Evolutionary conservation across 2,329 filamentous ascomycete species (phyloP).

Genomic region (Colletotrichum horii): DNA sequence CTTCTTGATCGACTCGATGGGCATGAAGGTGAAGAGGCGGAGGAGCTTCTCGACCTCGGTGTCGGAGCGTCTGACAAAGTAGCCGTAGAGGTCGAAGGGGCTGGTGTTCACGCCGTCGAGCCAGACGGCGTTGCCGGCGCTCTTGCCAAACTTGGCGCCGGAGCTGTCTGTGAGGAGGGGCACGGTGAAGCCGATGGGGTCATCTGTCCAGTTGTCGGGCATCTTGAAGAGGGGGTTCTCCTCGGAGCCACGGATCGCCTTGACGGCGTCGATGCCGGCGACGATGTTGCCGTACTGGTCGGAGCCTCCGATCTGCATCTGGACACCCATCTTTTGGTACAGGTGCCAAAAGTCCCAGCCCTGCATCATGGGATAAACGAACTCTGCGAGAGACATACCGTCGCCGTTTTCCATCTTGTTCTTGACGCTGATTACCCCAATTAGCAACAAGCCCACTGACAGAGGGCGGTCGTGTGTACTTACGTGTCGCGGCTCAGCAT

Average conservation of each 20-base stretch:
- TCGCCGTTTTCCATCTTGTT: constrained; percentile 83
- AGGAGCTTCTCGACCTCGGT: constrained; percentile 81
- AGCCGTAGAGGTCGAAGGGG: constrained; percentile 87
- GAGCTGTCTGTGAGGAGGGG: constrained; percentile 85
- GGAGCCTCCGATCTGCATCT: constrained; percentile 91
- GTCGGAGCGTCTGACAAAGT: constrained; percentile 85
- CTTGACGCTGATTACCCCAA: constrained; percentile 61
- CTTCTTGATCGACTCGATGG: constrained; percentile 68
- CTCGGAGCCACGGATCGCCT: constrained; percentile 69
- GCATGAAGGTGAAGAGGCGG: constrained; percentile 89
- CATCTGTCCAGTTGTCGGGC: constrained; percentile 48
- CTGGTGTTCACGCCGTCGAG: constrained; percentile 82
- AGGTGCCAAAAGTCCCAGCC: constrained; percentile 97
- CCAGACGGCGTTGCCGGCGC: constrained; percentile 92
- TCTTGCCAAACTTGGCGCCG: constrained; percentile 94
- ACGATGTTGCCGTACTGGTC: constrained; percentile 98
- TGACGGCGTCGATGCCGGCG: constrained; percentile 85
- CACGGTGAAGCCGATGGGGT: constrained; percentile 86
- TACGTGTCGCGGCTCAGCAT: constrained; percentile 90
- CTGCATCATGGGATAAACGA: constrained; percentile 91
- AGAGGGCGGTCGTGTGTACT: constrained; percentile 40
- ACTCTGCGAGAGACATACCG: constrained; percentile 94
- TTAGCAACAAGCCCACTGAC: background rate
- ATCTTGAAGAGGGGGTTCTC: constrained; percentile 47
- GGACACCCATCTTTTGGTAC: constrained; percentile 68